A percentile compares a stretch with the other conserved stretches of the same genome.
Conservation (phyloP, 441 rosid species). For the Manihot esculenta region DNA sequence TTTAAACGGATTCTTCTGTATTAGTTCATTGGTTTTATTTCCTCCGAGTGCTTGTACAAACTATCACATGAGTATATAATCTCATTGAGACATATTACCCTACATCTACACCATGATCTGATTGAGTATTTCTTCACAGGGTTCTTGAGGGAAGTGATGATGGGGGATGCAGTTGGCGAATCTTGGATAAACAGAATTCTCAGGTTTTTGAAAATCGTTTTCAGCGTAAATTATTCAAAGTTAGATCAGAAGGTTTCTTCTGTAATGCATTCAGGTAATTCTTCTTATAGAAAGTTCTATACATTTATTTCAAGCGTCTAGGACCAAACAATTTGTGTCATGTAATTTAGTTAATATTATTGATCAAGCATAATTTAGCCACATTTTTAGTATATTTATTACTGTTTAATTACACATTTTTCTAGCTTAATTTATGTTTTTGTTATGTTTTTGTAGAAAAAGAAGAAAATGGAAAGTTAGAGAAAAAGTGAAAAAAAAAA, state of each 20-base stretch:
- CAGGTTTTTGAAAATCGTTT: conserved; percentile 63
- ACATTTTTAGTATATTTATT: too few species aligned
- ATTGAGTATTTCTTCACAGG: conserved; percentile 39
- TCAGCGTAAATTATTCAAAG: conserved; percentile 56
- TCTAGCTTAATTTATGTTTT: too few species aligned
- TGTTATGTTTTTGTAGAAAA: too few species aligned
- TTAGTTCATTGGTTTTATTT: not conserved
- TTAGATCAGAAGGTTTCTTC: conserved; percentile 36
- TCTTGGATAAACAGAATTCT: conserved; percentile 57
- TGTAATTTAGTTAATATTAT: too few species aligned
- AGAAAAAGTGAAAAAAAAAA: too few species aligned
- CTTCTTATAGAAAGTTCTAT: too few species aligned
- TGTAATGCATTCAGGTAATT: conserved; percentile 73
- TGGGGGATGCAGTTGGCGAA: conserved; percentile 66
- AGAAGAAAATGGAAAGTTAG: too few species aligned
- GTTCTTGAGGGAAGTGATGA: conserved; percentile 82
- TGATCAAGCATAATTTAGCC: too few species aligned
- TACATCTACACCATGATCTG: not conserved
- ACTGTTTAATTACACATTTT: too few species aligned
- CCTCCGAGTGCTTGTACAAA: not conserved
- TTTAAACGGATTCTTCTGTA: not conserved
- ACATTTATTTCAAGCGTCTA: too few species aligned
- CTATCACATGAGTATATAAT: not conserved
- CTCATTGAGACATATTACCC: not conserved
- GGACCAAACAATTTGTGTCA: too few species aligned